phyloP scores from a whole-genome alignment of 441 rosid species.

The Metrosideros polymorpha region DNA sequence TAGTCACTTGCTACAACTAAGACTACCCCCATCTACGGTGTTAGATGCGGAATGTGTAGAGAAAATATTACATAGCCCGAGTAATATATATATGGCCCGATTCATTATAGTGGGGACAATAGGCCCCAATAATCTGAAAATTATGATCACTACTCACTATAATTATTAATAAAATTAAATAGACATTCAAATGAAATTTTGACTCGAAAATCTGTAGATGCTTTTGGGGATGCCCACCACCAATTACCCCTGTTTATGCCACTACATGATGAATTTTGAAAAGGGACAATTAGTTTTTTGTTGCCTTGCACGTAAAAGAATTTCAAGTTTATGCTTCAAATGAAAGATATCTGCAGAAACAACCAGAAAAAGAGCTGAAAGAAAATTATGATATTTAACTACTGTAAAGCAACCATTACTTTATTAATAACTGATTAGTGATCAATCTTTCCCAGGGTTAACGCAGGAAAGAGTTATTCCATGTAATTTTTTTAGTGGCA shows the following conservation, averaged over 20 bases:
- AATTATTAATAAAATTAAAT: neutral
- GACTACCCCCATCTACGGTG: neutral
- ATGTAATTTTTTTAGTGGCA: too few species aligned
- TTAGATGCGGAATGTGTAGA: neutral
- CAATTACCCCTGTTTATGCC: neutral
- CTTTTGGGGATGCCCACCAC: neutral
- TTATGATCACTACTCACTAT: neutral
- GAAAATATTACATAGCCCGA: neutral
- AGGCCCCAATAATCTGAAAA: neutral
- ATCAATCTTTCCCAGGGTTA: too few species aligned
- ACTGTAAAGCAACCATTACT: neutral
- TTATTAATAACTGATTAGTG: neutral
- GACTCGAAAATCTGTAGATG: neutral
- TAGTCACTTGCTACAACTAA: neutral
- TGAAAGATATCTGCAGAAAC: neutral
- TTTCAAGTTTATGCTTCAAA: neutral
- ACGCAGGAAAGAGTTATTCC: too few species aligned
- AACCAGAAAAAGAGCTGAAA: neutral
- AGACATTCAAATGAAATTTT: neutral
- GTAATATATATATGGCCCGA: neutral
- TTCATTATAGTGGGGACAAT: neutral
- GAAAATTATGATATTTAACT: neutral
- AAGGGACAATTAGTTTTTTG: neutral
- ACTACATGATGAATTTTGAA: neutral
- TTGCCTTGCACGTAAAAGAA: neutral